Evolutionary conservation across 352 stramenopile genomes (phyloP).

Genomic region (Vaucheria bursata): DNA sequence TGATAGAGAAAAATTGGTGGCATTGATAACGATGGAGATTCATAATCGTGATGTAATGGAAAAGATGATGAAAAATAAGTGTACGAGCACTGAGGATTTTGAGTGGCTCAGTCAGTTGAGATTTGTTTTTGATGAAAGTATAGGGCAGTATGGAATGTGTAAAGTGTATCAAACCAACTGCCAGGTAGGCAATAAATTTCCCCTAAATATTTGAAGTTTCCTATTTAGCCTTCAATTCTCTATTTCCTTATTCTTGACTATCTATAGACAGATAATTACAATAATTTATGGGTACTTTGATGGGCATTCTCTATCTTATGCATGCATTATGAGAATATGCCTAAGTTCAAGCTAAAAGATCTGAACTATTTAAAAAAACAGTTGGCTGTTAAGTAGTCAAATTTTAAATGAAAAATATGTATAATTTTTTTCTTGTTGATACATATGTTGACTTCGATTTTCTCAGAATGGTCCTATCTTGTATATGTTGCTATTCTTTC

Average conservation of each 20-base stretch:
- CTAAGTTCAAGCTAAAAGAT: too few species aligned
- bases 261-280: too few species aligned
- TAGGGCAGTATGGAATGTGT: slow-evolving; percentile 55
- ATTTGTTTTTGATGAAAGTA: slow-evolving; percentile 59
- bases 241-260: background rate
- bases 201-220: background rate
- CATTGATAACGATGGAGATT: slow-evolving; percentile 89
- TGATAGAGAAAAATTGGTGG: slow-evolving; percentile 85
- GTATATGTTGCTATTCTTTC: too few species aligned
- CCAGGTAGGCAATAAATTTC: background rate
- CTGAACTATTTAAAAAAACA: too few species aligned
- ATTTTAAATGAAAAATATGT: too few species aligned
- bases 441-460: too few species aligned
- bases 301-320: too few species aligned
- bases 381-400: too few species aligned
- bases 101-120: slow-evolving; percentile 83
- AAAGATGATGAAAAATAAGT: slow-evolving; percentile 81
- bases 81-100: slow-evolving; percentile 78
- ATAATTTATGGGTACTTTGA: too few species aligned
- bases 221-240: slow-evolving; percentile 48
- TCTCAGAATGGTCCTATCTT: too few species aligned
- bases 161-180: slow-evolving; percentile 79
- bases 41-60: slow-evolving; percentile 84
- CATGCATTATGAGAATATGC: too few species aligned
- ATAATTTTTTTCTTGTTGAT: too few species aligned